These are phyloP conservation scores for Phytopythium cucurbitacearum DNA, from an alignment of 352 stramenopile genomes.

Conservation along the genomic window DNA sequence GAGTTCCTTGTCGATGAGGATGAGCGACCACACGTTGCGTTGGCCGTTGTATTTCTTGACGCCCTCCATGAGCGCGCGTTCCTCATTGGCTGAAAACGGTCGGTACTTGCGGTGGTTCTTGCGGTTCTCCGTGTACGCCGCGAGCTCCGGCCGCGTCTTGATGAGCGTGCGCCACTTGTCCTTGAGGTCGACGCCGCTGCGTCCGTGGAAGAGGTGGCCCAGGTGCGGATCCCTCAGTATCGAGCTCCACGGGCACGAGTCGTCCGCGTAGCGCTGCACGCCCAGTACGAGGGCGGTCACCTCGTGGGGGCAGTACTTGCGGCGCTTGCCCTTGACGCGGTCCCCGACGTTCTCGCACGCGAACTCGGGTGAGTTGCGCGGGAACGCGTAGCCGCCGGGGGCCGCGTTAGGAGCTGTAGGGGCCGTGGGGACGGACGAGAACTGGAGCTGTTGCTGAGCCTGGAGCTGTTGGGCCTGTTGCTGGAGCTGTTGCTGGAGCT, in stretches of 20 bases:
- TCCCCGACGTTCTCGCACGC: conserved; percentile 80
- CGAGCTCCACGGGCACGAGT: conserved; percentile 81
- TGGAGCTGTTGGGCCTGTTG: conserved; percentile 27
- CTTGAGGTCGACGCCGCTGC: conserved; percentile 76
- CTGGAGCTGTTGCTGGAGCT: conserved; percentile 26
- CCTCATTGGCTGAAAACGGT: conserved; percentile 71
- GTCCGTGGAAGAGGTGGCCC: conserved; percentile 70
- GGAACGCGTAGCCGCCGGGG: conserved; percentile 45
- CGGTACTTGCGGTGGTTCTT: conserved; percentile 86
- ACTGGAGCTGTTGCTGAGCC: conserved; percentile 31
- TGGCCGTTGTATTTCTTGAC: conserved; percentile 85
- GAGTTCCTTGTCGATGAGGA: conserved; percentile 76
- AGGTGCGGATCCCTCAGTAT: conserved; percentile 73
- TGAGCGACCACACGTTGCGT: conserved; percentile 80
- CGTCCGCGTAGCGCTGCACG: conserved; percentile 80
- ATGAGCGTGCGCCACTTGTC: conserved; percentile 84
- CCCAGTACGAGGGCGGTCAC: conserved; percentile 76
- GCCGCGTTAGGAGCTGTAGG: conserved; percentile 28
- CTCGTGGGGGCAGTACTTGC: conserved; percentile 84
- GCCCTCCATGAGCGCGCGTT: conserved; percentile 80
- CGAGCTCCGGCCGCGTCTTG: conserved; percentile 71
- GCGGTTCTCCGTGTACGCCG: conserved; percentile 79
- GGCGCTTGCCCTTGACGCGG: conserved; percentile 76
- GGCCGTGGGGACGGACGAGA: conserved; percentile 14
- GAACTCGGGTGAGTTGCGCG: conserved; percentile 71